Percentiles rank a stretch among this genome's conserved stretches.
Evolutionary conservation across 1,139 yeast species (phyloP).

Genomic region (Yamadazyma songkhlaensis): DNA sequence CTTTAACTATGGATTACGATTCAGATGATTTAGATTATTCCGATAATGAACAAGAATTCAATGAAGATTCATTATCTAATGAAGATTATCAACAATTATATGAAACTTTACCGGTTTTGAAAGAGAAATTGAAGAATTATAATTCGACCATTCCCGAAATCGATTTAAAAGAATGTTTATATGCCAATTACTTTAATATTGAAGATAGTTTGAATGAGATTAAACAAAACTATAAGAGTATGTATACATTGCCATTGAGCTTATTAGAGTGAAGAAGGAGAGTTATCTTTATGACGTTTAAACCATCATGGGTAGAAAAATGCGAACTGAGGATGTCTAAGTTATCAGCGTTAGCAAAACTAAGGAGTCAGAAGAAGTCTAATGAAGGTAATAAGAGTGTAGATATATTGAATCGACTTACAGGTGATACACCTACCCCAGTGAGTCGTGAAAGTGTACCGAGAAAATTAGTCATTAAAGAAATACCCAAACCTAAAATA

Average conservation of each 20-base stretch:
- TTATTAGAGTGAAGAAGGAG: too few species aligned
- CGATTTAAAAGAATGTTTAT: slow-evolving; percentile 58
- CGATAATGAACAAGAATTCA: slow-evolving; percentile 14
- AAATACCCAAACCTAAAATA: background rate
- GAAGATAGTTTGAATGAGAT: slow-evolving; percentile 54
- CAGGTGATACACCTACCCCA: background rate
- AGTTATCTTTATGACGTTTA: background rate
- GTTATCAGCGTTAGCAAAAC: slow-evolving; percentile 48
- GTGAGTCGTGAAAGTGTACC: too few species aligned
- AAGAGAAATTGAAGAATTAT: slow-evolving; percentile 31
- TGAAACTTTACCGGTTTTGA: slow-evolving; percentile 39
- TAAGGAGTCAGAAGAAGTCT: slow-evolving; percentile 22
- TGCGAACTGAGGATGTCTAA: slow-evolving; percentile 21
- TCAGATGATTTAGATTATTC: slow-evolving; percentile 13
- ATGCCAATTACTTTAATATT: slow-evolving; percentile 57
- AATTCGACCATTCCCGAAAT: slow-evolving; percentile 48
- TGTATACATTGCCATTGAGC: slow-evolving; percentile 20
- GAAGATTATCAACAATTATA: slow-evolving; percentile 43
- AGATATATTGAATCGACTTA: slow-evolving; percentile 20
- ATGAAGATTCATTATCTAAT: slow-evolving; percentile 20
- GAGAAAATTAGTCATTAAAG: background rate
- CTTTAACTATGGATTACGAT: slow-evolving; percentile 8
- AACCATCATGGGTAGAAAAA: background rate
- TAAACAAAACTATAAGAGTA: slow-evolving; percentile 43
- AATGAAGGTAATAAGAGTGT: slow-evolving; percentile 15